Evolutionary conservation across 306 rosid genomes (phyloP), one percentile per base, ranked within the genome.

Genomic region (Cucurbita maxima): DNA sequence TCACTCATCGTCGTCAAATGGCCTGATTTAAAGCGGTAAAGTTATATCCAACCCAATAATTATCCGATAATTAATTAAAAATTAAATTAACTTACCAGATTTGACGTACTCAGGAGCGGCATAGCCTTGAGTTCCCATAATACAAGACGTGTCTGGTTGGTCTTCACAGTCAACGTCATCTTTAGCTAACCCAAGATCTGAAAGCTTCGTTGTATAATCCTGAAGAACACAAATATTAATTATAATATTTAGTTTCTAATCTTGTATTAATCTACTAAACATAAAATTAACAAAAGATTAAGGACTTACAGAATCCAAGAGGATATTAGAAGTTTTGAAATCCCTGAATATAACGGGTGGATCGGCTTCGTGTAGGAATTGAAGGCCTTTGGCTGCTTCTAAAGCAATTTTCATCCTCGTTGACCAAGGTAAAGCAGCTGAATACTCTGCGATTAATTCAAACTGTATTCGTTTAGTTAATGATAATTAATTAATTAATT

Each of bases 381-480:
- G 80, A 12, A 94, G 90, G 66, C 95, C 98, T 62, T 94, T 89
- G 15, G 97, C 97, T 1, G 98, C 94, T 11, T 88, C 96, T 83
- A 86, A 73, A 71, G 96, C 97, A 73, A 94, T 86, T 76, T 89
- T 89, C 62, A 94, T 75, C 84, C 98, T 87, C 75, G 95, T 89
- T 78, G 92, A 80, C 98, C 98, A 94, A 30, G 97, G 98, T 85
- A 94, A 82, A 2, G 92, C 77, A 81, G 90, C 96, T 18, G 88
- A 68, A 71, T 88, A 89, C 60, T 89, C 98, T 94, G 79, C 83
- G 18, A 54, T 54, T 10, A 48, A 7, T 70, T 41, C 40, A 47
- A 68, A 68, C 2, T 45, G 47, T 50, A 50, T 12, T 45, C 30
- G 1, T 6, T 30, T 60, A 15, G 19, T 41, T 66, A 41, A 40